Evolutionary conservation across 768 basidiomycete genomes (phyloP).

Genomic region (Lentinula sp.): DNA sequence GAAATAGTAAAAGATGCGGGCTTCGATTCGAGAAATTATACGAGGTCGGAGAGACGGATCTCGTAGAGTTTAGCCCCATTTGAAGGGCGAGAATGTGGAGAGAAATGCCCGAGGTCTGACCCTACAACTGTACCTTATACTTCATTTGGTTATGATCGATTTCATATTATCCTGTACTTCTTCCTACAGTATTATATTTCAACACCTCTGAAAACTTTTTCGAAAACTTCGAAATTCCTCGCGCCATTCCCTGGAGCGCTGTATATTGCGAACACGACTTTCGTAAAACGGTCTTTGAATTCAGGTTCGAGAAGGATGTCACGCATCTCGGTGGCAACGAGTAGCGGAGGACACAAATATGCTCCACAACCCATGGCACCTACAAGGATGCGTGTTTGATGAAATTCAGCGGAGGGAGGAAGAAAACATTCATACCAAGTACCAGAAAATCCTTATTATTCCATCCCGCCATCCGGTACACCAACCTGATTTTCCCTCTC

Average conservation of each 20-base stretch:
- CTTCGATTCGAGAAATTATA: constrained; percentile 31
- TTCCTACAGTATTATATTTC: constrained; percentile 2
- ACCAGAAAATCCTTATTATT: constrained; percentile 29
- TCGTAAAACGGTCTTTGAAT: constrained; percentile 35
- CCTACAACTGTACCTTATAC: not conserved
- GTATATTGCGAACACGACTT: constrained; percentile 37
- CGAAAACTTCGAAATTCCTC: constrained; percentile 32
- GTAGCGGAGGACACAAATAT: constrained; percentile 31
- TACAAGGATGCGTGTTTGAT: not conserved
- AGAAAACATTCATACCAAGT: constrained; percentile 26
- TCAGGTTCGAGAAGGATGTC: constrained; percentile 31
- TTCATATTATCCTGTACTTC: not conserved
- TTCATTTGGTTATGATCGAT: not conserved
- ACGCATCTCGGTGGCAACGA: constrained; percentile 37
- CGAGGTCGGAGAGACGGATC: constrained; percentile 25
- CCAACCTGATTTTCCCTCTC: constrained; percentile 34
- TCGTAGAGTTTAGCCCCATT: constrained; percentile 23
- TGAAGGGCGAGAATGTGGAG: not conserved
- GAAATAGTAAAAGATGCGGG: constrained; percentile 14
- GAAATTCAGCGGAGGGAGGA: not conserved
- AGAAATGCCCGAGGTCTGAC: not conserved
- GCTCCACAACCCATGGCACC: constrained; percentile 35
- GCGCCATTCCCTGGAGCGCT: constrained; percentile 19
- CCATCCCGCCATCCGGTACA: constrained; percentile 36
- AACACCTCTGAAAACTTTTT: constrained; percentile 23